Evolutionary conservation across 257 asterid species (phyloP).

Genomic region (Penstemon eatonii): DNA sequence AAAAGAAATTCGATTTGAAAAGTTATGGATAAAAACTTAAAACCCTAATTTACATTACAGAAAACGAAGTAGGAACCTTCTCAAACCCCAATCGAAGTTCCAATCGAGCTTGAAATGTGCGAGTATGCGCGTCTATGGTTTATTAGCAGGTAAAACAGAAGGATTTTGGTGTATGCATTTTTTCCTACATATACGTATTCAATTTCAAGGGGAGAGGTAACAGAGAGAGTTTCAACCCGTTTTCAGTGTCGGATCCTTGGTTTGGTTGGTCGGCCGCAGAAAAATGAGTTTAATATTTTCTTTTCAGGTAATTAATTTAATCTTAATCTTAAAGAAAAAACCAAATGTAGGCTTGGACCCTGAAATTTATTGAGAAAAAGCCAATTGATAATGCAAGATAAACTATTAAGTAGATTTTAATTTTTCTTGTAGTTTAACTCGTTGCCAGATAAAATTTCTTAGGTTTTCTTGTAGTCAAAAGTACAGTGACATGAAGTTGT

Average conservation of each 20-base stretch:
- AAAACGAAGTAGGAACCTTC: conserved; percentile 8
- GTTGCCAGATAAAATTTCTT: too few species aligned
- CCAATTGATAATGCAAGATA: too few species aligned
- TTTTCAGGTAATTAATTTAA: too few species aligned
- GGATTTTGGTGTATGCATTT: neutral
- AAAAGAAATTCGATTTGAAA: neutral
- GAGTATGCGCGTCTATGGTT: too few species aligned
- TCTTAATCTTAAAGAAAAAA: too few species aligned
- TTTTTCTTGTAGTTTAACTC: too few species aligned
- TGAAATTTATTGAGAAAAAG: too few species aligned
- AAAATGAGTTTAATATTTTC: too few species aligned
- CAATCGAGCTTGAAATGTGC: neutral
- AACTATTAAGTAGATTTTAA: too few species aligned
- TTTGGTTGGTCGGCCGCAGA: neutral
- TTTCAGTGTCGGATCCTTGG: neutral
- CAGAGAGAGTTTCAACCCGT: neutral
- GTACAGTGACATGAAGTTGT: too few species aligned
- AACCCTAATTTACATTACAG: conserved; percentile 8
- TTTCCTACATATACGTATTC: neutral
- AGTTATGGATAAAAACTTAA: neutral
- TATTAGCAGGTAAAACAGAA: neutral
- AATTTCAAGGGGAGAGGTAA: neutral
- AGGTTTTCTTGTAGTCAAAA: too few species aligned
- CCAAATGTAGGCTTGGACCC: too few species aligned
- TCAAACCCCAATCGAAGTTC: neutral